Conservation (phyloP, 768 basidiomycete genomes). For the Leccinum arenicola region DNA sequence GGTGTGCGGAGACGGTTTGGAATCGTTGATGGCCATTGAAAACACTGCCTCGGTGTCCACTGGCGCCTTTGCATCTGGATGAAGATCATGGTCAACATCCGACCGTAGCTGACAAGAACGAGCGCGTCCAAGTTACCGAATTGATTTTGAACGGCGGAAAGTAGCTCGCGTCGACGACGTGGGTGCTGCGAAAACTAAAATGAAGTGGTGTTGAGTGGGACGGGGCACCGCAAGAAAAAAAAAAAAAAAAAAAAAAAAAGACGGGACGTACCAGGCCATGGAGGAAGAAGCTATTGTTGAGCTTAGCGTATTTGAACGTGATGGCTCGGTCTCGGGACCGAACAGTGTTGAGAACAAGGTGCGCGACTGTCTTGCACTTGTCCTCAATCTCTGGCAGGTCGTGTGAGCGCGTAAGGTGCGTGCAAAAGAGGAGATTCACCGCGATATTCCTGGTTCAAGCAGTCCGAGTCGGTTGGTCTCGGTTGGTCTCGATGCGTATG, state of each 20-base stretch:
- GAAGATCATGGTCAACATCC: no score
- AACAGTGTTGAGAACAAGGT: conserved; percentile 72
- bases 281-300: conserved; percentile 97
- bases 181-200: conserved; percentile 21
- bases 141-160: conserved; percentile 32
- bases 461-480: no score
- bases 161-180: conserved; percentile 24
- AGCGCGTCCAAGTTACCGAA: conserved; percentile 69
- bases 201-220: no score
- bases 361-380: conserved; percentile 55
- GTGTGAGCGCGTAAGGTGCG: neutral
- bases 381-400: conserved; percentile 47
- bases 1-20: conserved; percentile 9
- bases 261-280: conserved; percentile 66
- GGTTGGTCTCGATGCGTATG: no score
- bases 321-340: conserved; percentile 54
- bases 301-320: conserved; percentile 86
- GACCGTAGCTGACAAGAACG: conserved; percentile 70
- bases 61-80: conserved; percentile 63
- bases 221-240: no score
- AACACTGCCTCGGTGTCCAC: conserved; percentile 31
- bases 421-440: no score
- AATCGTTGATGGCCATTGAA: neutral
- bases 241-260: no score
- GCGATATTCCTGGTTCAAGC: no score